Conservation (phyloP, 345 rosid species). For the Pseudoturritis turrita region DNA sequence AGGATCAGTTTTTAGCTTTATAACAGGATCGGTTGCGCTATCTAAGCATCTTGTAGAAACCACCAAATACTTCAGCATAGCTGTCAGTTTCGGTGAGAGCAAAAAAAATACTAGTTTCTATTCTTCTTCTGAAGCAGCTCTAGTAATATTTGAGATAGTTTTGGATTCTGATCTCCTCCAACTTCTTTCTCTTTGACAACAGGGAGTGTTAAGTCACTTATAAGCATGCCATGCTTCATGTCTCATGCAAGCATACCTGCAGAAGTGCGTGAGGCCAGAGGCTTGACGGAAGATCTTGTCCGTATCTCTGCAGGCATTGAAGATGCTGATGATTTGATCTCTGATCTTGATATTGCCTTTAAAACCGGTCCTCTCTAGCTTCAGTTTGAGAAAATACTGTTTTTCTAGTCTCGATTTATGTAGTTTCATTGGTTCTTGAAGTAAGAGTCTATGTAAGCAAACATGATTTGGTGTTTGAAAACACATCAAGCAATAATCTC, state of each 20-base stretch:
- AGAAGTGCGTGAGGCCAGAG: slow-evolving; percentile 80
- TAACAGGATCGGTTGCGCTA: slow-evolving; percentile 82
- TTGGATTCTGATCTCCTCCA: background rate
- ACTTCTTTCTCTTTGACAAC: background rate
- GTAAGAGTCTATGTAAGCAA: slow-evolving; percentile 2
- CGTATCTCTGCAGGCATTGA: slow-evolving; percentile 92
- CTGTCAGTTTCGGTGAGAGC: slow-evolving; percentile 93
- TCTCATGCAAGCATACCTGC: slow-evolving; percentile 94
- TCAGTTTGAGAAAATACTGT: background rate
- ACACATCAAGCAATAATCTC: slow-evolving; percentile 2
- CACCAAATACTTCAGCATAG: slow-evolving; percentile 86
- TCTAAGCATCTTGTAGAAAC: slow-evolving; percentile 86
- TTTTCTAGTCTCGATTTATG: background rate
- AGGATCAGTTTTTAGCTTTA: slow-evolving; percentile 89
- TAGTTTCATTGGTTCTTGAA: slow-evolving; percentile 4
- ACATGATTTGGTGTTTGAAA: background rate
- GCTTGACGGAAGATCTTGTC: slow-evolving; percentile 83
- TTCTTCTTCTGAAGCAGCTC: background rate
- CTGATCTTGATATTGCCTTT: slow-evolving; percentile 75
- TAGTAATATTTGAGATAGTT: background rate
- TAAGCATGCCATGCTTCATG: slow-evolving; percentile 99
- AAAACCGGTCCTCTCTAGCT: slow-evolving; percentile 50
- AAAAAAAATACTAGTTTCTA: background rate
- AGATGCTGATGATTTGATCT: slow-evolving; percentile 81
- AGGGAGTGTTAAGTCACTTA: slow-evolving; percentile 96